phyloP scores from a whole-genome alignment of 225 moss, liverwort and hornwort species.

The Pseudisothecium myosuroides region DNA sequence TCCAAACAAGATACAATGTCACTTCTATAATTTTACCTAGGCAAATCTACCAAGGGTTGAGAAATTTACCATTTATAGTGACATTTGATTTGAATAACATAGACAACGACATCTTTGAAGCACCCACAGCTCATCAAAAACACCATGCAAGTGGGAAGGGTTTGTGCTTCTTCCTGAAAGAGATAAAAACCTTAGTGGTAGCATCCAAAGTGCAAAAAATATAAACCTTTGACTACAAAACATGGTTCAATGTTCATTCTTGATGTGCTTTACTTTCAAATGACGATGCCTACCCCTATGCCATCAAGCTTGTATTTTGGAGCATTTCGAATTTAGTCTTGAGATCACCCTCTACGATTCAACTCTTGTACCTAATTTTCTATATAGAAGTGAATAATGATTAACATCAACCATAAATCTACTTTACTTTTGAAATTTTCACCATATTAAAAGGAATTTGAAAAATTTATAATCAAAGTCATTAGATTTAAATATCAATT shows the following conservation, averaged over 20 bases:
- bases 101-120: neutral
- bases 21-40: neutral
- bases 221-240: neutral
- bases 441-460: neutral
- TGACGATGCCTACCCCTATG: neutral
- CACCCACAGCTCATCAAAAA: neutral
- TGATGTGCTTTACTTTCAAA: neutral
- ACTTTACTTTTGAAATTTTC: neutral
- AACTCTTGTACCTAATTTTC: neutral
- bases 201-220: neutral
- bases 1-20: neutral
- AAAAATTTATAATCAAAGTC: neutral
- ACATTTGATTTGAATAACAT: neutral
- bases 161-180: neutral
- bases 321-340: neutral
- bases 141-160: neutral
- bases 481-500: neutral
- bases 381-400: neutral
- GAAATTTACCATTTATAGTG: neutral
- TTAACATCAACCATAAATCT: neutral
- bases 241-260: neutral
- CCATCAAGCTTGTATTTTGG: neutral
- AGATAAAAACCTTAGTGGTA: neutral
- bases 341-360: neutral
- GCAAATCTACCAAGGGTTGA: neutral